Evolutionary conservation across 768 basidiomycete species (phyloP).

Genomic region (Coprinopsis strossmayeri): DNA sequence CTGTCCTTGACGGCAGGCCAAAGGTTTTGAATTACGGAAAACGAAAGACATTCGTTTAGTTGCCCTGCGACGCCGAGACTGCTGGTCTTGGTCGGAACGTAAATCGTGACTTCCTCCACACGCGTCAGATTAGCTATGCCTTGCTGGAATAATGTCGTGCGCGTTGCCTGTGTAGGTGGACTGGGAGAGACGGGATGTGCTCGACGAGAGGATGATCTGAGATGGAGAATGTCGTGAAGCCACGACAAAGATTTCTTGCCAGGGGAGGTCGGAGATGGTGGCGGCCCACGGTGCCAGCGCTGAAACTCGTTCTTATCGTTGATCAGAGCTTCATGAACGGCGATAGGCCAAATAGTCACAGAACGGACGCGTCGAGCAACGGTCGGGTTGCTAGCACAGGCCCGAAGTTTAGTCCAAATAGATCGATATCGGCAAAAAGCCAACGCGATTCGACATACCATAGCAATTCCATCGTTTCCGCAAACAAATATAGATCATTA

Average conservation of each 20-base stretch:
- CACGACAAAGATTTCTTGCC: not conserved
- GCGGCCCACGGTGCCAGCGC: not conserved
- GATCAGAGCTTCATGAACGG: not conserved
- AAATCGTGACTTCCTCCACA: not conserved
- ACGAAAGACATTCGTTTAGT: not conserved
- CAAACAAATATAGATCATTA: not conserved
- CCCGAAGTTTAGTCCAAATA: too few species aligned
- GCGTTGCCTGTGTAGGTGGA: not conserved
- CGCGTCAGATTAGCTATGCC: not conserved
- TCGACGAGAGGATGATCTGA: not conserved
- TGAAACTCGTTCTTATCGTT: not conserved
- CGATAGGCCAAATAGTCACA: not conserved
- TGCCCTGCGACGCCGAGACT: not conserved
- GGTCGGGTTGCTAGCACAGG: not conserved
- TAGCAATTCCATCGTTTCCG: not conserved
- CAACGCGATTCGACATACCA: too few species aligned
- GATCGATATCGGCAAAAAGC: too few species aligned
- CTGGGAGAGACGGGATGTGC: not conserved
- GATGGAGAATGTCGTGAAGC: not conserved
- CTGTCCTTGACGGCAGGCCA: not conserved
- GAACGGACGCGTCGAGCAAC: not conserved
- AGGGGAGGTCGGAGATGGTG: not conserved
- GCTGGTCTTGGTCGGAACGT: not conserved
- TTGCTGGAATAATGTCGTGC: not conserved
- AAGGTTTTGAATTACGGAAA: not conserved